Evolutionary conservation across 2,329 filamentous ascomycete species (phyloP).

Genomic region (Talaromyces sp.): DNA sequence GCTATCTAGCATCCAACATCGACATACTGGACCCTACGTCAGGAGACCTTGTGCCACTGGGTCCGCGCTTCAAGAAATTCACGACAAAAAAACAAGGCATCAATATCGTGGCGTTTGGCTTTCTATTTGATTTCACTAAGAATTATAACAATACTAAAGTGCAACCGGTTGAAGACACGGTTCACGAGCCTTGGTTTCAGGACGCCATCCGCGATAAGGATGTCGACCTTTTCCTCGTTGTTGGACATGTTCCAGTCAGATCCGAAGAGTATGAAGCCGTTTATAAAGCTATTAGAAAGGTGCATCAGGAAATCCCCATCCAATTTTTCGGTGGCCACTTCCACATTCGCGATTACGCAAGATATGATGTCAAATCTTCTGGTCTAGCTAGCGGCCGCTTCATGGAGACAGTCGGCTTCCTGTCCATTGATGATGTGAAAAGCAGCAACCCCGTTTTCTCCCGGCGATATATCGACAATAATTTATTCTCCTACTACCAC

Average conservation of each 20-base stretch:
- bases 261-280: conserved; percentile 75
- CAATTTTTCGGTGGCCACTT: conserved; percentile 88
- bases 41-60: conserved; percentile 67
- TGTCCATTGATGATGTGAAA: conserved; percentile 69
- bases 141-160: conserved; percentile 91
- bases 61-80: conserved; percentile 80
- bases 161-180: conserved; percentile 69
- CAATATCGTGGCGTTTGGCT: conserved; percentile 81
- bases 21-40: conserved; percentile 75
- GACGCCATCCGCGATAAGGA: conserved; percentile 72
- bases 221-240: conserved; percentile 79
- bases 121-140: conserved; percentile 86
- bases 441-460: conserved; percentile 56
- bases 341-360: conserved; percentile 79
- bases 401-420: conserved; percentile 91
- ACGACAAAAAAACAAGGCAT: conserved; percentile 85
- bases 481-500: conserved; percentile 75
- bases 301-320: conserved; percentile 77
- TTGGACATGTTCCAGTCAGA: conserved; percentile 77
- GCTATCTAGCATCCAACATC: conserved; percentile 86
- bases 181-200: conserved; percentile 85
- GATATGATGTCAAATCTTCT: conserved; percentile 71
- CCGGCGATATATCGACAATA: conserved; percentile 89
- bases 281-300: conserved; percentile 70
- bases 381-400: conserved; percentile 85